Base-by-base conservation (phyloP, 1,284 basidiomycete genomes). In the Leccinum angustisporum region DNA sequence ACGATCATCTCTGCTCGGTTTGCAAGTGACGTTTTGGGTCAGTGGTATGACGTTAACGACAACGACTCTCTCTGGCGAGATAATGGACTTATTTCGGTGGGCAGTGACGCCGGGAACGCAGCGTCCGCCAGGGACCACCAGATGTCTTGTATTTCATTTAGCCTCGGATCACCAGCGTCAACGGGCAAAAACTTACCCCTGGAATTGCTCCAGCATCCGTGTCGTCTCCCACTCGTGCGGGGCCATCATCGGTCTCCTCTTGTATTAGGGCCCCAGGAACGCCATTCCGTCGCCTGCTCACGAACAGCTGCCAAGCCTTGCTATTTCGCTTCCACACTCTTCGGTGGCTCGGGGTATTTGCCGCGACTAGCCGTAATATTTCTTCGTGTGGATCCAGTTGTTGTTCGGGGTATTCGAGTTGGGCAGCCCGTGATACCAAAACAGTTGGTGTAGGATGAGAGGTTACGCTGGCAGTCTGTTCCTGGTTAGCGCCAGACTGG, bases 261-360 rank as follows among this genome's bases (percentile, higher is more conserved):
- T 76, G 75, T 62, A 83, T 83, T 46, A 78, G 67, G 13, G 68
- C 71, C 14, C 72, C 75, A 25, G 73, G 70, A 10, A 68, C 65
- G n/a, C 75, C 71, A n/a, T 71, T 70, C 55, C 76, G 77, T 50
- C 78, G 75, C 56, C 82, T 78, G 63, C 78, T 79, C 33, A 83
- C 79, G 67, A 90, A 88, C 14, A 81, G 72, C 64, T 84, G 79
- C 87, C 87, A 91, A 21, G 85, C 83, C 65, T 80, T 82, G 66
- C 85, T 82, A 68, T 84, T 80, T 65, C 81, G 80, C 68, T 79
- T 84, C 90, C 90, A 91, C 7, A 85, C 84, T 16, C 80, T 83
- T 61, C 88, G 80, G 70, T 91, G 90, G 66, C 86, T 91, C 0
- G 89, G 87, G 25, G 79, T 84, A 72, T 83, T 79, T 34, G 87